Evolutionary conservation across 2,329 filamentous ascomycete species (phyloP).

Genomic region (Fusarium graminum): DNA sequence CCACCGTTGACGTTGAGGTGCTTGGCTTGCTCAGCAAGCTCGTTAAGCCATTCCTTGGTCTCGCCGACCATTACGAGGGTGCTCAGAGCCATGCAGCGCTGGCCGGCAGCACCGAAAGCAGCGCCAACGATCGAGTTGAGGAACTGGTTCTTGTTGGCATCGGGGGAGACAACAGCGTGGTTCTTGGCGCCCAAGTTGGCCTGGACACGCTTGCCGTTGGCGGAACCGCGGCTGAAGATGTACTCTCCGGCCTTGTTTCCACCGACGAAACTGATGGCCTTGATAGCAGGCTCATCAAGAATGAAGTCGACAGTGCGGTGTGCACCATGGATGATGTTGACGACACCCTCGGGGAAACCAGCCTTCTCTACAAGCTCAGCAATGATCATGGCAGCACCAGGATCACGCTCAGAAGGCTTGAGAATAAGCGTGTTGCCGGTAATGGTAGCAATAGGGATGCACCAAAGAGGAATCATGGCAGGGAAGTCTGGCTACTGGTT

Average conservation of each 20-base stretch:
- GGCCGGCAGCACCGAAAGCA: slow-evolving; percentile 86
- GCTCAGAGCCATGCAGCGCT: slow-evolving; percentile 88
- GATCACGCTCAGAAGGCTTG: slow-evolving; percentile 89
- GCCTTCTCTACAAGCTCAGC: slow-evolving; percentile 84
- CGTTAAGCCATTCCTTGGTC: slow-evolving; percentile 84
- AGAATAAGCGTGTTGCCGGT: slow-evolving; percentile 87
- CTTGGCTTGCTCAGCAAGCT: slow-evolving; percentile 82
- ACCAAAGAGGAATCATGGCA: slow-evolving; percentile 94
- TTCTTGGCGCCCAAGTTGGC: slow-evolving; percentile 92
- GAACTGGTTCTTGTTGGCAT: slow-evolving; percentile 92
- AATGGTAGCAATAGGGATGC: slow-evolving; percentile 84
- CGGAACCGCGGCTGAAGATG: slow-evolving; percentile 82
- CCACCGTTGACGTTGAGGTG: slow-evolving; percentile 81
- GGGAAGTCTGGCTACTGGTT: slow-evolving; percentile 76
- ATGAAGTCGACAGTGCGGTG: slow-evolving; percentile 88
- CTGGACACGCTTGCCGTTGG: slow-evolving; percentile 89
- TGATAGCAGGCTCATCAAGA: slow-evolving; percentile 85
- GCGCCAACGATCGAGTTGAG: slow-evolving; percentile 86
- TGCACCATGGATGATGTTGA: slow-evolving; percentile 86
- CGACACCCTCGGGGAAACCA: slow-evolving; percentile 83
- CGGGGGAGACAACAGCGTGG: slow-evolving; percentile 85
- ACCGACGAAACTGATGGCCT: slow-evolving; percentile 88
- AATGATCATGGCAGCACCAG: slow-evolving; percentile 86
- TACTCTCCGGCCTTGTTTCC: slow-evolving; percentile 91
- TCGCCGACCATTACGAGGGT: slow-evolving; percentile 87